Base-by-base conservation (phyloP, 1,284 basidiomycete species). In the Butyriboletus appendiculatus region DNA sequence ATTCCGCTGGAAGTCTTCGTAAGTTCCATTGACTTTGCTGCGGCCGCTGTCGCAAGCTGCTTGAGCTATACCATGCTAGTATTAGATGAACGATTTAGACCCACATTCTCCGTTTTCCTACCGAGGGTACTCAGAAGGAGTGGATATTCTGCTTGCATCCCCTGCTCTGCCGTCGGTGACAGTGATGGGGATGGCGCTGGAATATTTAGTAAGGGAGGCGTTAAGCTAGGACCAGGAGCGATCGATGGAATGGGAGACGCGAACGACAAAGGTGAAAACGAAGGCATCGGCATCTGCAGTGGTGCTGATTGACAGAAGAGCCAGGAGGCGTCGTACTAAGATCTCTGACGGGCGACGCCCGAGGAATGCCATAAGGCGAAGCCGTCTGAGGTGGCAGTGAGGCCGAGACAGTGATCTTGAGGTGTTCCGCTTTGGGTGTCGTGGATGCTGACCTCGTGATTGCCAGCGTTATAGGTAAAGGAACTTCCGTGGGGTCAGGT, bases 71-170 rank as follows among this genome's bases (percentile, higher is more conserved):
- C 32, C 8, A 52, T 20, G 18, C 24, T 11, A 43, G 26, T 14
- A 5, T 63, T 15, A 35, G 22, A 16, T 5, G 3, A 15, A 35
- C 3, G 28, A 33, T 20, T n/a, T 5, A 18, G 44, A 45, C 53
- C 67, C 76, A 88, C 88, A 41, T 73, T 68, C 42, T 80, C 75
- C 1, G 90, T 65, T 57, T 88, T 85, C 46, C 71, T 74, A 1
- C 60, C 64, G 47, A 88, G 68, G 12, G 61, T 68, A 1, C 59
- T 53, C 45, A 81, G 72, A 26, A 90, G 67, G 35, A 74, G 45
- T 3, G 63, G 57, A 60, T 81, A 87, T 63, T 88, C 85, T 18
- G 75, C 72, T 64, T 87, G 84, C 78, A 90, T 80, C 11, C 83
- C 84, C 45, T 82, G 76, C 53, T 81, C 80, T 45, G 76, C 63